phyloP scores from a whole-genome alignment of 1,139 yeast genomes.

The Meyerozyma sp. region DNA sequence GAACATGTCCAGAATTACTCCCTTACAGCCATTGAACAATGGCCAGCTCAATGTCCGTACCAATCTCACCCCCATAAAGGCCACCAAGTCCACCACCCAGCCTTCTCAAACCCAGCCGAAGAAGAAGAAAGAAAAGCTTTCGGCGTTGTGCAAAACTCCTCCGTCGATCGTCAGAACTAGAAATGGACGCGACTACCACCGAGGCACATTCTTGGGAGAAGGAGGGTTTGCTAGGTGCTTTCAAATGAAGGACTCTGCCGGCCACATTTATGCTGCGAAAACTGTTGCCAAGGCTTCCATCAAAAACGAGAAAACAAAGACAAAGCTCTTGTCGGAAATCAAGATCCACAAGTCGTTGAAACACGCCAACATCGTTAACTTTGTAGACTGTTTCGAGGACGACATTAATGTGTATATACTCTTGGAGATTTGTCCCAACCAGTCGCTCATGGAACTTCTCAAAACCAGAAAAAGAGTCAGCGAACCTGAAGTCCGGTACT shows the following conservation, averaged over 20 bases:
- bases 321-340: slow-evolving; percentile 85
- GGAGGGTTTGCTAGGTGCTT: slow-evolving; percentile 99
- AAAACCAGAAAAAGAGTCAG: slow-evolving; percentile 76
- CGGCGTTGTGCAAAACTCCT: slow-evolving; percentile 89
- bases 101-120: slow-evolving; percentile 17
- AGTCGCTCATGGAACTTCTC: slow-evolving; percentile 86
- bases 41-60: slow-evolving; percentile 39
- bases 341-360: slow-evolving; percentile 88
- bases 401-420: slow-evolving; percentile 88
- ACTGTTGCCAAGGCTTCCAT: slow-evolving; percentile 96
- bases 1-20: slow-evolving; percentile 34
- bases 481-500: slow-evolving; percentile 88
- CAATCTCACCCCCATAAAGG: slow-evolving; percentile 40
- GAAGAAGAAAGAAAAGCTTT: slow-evolving; percentile 81
- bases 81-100: slow-evolving; percentile 7
- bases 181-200: slow-evolving; percentile 81
- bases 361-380: slow-evolving; percentile 87
- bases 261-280: slow-evolving; percentile 90
- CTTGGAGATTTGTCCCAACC: slow-evolving; percentile 91
- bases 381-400: slow-evolving; percentile 93
- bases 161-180: slow-evolving; percentile 87
- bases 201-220: slow-evolving; percentile 91
- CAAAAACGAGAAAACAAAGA: slow-evolving; percentile 84
- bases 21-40: slow-evolving; percentile 44
- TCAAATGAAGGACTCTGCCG: slow-evolving; percentile 88